Evolutionary conservation across 2,329 filamentous ascomycete species (phyloP).

Genomic region (Pseudocercospora vitis): DNA sequence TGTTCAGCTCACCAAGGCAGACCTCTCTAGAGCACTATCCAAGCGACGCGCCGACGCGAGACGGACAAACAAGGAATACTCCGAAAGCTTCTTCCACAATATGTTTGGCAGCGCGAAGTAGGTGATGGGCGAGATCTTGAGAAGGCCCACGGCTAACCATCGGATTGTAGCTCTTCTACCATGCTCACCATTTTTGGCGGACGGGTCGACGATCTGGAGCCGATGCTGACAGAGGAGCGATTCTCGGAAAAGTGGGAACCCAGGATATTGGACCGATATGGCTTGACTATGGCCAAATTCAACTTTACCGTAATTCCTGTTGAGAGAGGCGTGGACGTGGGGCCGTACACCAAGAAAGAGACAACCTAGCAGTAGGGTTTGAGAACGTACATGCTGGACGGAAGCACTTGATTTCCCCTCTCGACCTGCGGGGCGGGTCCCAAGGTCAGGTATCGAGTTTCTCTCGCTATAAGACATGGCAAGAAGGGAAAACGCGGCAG

Average conservation of each 20-base stretch:
- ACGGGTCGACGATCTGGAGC: slow-evolving; percentile 39
- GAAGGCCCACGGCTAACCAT: too few relatives aligned
- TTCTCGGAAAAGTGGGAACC: slow-evolving; percentile 47
- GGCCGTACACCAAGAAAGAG: slow-evolving; percentile 27
- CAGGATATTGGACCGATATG: slow-evolving; percentile 40
- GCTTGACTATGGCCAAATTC: slow-evolving; percentile 46
- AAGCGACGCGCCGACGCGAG: slow-evolving; percentile 40
- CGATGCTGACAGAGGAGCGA: slow-evolving; percentile 45
- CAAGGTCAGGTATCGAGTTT: slow-evolving; percentile 40
- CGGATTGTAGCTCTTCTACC: slow-evolving; percentile 46
- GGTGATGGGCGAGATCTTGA: not conserved
- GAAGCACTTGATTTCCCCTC: too few relatives aligned
- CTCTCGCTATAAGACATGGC: slow-evolving; percentile 45
- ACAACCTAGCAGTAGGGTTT: not conserved
- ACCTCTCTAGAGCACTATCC: slow-evolving; percentile 39
- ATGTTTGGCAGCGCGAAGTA: slow-evolving; percentile 43
- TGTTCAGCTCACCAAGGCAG: slow-evolving; percentile 38
- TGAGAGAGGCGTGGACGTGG: slow-evolving; percentile 40
- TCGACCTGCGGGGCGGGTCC: too few relatives aligned
- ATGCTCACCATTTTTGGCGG: slow-evolving; percentile 47
- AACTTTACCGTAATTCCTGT: slow-evolving; percentile 44
- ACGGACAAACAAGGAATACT: slow-evolving; percentile 40
- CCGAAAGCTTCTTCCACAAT: slow-evolving; percentile 38
- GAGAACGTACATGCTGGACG: too few relatives aligned
- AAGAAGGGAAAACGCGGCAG: slow-evolving; percentile 41